Conservation (phyloP, 2,329 filamentous ascomycete species). For the Pseudogymnoascus sp. region DNA sequence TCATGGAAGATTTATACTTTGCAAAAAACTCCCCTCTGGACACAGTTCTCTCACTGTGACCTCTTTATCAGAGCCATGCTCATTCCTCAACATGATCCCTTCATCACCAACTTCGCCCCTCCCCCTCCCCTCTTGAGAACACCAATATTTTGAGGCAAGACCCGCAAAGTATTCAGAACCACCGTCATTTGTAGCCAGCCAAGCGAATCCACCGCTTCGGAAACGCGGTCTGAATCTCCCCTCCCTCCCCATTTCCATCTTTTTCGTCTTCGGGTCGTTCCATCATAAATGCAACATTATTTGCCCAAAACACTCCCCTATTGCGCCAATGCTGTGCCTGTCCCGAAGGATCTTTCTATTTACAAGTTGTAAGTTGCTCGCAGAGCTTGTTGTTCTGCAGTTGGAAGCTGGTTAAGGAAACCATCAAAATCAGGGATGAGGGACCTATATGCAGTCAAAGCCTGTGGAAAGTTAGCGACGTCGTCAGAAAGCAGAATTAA, state of each 20-base stretch:
- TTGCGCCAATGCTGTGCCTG: constrained; percentile 9
- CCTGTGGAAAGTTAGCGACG: constrained; percentile 30
- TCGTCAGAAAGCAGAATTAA: neutral
- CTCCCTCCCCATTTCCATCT: neutral
- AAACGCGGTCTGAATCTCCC: neutral
- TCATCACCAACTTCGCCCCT: neutral
- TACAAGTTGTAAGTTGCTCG: constrained; percentile 28
- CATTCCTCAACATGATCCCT: neutral
- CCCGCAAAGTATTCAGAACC: neutral
- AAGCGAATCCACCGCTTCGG: constrained; percentile 2
- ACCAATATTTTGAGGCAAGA: neutral
- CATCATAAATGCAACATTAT: constrained; percentile 9
- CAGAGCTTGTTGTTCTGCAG: constrained; percentile 18
- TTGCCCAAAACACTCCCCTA: constrained; percentile 7
- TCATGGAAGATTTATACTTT: neutral
- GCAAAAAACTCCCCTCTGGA: neutral
- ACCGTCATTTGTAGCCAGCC: constrained; percentile 1
- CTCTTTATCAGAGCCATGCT: neutral
- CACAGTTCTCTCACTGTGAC: constrained; percentile 5
- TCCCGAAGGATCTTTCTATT: constrained; percentile 21
- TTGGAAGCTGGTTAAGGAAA: constrained; percentile 33
- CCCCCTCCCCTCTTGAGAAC: neutral
- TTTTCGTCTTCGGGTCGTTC: constrained; percentile 5
- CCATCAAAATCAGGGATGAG: constrained; percentile 47
- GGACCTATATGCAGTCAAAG: constrained; percentile 45